Base-by-base conservation (phyloP, 805 yeast genomes). In the Ogataea philodendri region DNA sequence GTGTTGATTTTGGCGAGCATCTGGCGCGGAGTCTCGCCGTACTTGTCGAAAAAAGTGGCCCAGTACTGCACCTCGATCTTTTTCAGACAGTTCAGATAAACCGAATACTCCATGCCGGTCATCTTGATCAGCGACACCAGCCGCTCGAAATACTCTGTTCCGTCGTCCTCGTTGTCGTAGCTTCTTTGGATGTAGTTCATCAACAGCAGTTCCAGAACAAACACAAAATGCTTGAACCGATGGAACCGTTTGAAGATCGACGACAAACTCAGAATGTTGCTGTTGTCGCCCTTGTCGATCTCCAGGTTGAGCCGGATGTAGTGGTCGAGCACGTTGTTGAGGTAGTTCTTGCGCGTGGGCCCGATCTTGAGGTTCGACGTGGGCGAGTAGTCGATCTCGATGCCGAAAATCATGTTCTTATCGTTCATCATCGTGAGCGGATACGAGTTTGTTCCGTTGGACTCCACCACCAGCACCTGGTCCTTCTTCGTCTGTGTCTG, bases 1-100 rank as follows among this genome's bases (percentile, higher is more conserved):
- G 62, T 59, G 27, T 56, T 48, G 10, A 73, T 60, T 18, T 67
- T 51, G 22, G 66, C 55, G 30, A 65, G 57, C 66, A 72, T 65
- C 15, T 62, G 61, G 10, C 71, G 59, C 2, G 80, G 81, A 0
- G 69, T 63, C 21, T 64, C 61, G 3, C 60, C 51, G 15, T 70
- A 51, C 15, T 64, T 57, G 3, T 52, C 44, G 48, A 75, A 75
- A 38, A 74, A 73, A n/a, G 51, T 54, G 4, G 56, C 33, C 81
- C 81, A 75, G 43, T 68, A 68, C 18, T 63, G 66, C 19, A 67
- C 65, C 51, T 75, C 81, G 15, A 74, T 72, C 40, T 75, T 75
- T 37, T 78, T 62, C 44, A 75, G 60, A 51, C 78, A 70, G 41
- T 70, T 74, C 29, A 74, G 62, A 35, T 66, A 68, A n/a, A 75